Evolutionary conservation across 352 stramenopile genomes (phyloP), one percentile per base, ranked within the genome.

Genomic region (Globisporangium apiculatum): DNA sequence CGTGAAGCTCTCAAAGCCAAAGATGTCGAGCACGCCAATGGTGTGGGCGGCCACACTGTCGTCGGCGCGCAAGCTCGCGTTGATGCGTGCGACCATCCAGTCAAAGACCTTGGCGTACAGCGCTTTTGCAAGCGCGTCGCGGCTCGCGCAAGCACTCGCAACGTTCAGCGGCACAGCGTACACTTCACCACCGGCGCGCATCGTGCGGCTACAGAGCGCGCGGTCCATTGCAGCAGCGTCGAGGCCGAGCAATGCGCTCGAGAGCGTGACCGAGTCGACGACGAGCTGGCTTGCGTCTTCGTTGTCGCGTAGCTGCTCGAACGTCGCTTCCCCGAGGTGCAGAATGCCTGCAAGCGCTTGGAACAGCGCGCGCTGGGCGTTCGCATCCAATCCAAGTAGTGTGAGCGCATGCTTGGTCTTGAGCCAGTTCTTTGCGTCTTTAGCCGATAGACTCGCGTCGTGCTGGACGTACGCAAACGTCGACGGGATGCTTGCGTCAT

Each of bases 41-140:
- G 68, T 71, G 8, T 72, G 64, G 10, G 60, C 31, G 52, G 64
- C 69, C 31, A 68, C 24, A 31, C 24, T 49, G n/a, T 41, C 45
- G 7, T 75, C 66, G 1, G 66, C 69, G 31, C 64, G 58, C 10
- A 87, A 58, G 55, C 79, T 94, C 18, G 71, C 72, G 65, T 97
- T 97, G 68, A 97, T 93, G 45, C 71, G 68, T 60, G 79, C 74
- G 41, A 99, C 94, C 45, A 99, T 76, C 94, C 94, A 98, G 55
- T 98, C 72, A 69, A 99, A 99, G n/a, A 98, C 63, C 57, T 84
- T 90, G 1, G 89, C 90, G 71, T 99, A 99, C 24, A 98, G 82
- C 41, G 95, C 78, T 71, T 98, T 98, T 10, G 94, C 92, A 31
- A 99, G 78, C 2, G 93, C 92, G 65, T 98, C 92, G 31, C 91